phyloP scores from a whole-genome alignment of 306 rosid species.

The Rubus parviflorus region DNA sequence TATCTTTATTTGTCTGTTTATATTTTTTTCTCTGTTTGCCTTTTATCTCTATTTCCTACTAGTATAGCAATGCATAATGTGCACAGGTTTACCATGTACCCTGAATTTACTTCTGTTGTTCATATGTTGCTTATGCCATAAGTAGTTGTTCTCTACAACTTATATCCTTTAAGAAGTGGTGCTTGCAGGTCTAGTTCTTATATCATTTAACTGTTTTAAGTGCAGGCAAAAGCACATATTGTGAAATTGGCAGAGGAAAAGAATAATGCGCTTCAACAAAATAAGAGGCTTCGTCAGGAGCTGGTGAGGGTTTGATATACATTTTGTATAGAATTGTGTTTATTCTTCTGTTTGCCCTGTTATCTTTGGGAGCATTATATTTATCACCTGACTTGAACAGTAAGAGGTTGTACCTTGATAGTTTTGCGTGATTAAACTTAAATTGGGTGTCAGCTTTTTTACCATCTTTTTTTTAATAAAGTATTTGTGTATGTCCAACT shows the following conservation, averaged over 20 bases:
- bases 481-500: neutral
- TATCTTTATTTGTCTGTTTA: neutral
- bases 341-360: neutral
- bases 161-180: neutral
- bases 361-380: neutral
- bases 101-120: neutral
- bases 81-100: neutral
- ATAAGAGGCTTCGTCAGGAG: conserved; percentile 78
- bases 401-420: neutral
- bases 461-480: neutral
- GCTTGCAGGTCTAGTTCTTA: conserved; percentile 2
- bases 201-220: conserved; percentile 23
- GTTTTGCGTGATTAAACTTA: neutral
- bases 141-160: neutral
- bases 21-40: neutral
- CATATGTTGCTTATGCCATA: neutral
- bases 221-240: conserved; percentile 74
- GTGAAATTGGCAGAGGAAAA: conserved; percentile 72
- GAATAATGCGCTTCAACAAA: conserved; percentile 61
- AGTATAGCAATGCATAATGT: neutral
- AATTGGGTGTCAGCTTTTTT: neutral
- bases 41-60: neutral
- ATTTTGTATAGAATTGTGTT: neutral
- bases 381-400: neutral
- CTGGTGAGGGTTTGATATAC: conserved; percentile 53